These are phyloP conservation scores for Cryptosporidium canis DNA, from an alignment of 169 alveolate species.

Conservation along the genomic window DNA sequence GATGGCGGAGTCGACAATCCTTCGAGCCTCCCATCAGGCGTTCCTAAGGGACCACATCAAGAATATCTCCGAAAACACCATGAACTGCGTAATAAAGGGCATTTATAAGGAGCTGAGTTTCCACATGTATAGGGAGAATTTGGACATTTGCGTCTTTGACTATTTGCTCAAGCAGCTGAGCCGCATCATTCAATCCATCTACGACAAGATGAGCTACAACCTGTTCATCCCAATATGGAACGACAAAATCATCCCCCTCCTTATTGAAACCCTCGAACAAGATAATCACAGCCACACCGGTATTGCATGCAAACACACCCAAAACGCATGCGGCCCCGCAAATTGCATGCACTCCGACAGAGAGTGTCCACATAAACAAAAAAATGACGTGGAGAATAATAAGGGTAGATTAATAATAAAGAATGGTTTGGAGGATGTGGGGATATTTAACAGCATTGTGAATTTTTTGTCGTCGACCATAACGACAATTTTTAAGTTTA, in stretches of 20 bases:
- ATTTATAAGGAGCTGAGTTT: constrained; percentile 10
- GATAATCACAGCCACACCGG: neutral
- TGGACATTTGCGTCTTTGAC: neutral
- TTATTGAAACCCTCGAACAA: constrained; percentile 13
- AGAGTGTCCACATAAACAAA: neutral
- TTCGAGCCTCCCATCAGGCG: constrained; percentile 41
- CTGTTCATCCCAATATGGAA: constrained; percentile 69
- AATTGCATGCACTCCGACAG: neutral
- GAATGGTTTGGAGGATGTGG: neutral
- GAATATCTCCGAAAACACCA: constrained; percentile 20
- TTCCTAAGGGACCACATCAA: constrained; percentile 23
- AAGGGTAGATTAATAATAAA: neutral
- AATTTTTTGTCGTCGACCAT: constrained; percentile 51
- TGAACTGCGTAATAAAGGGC: constrained; percentile 20
- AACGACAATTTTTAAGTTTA: constrained; percentile 24
- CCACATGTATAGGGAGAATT: constrained; percentile 1
- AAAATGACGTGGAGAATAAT: constrained; percentile 2
- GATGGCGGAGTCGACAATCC: constrained; percentile 46
- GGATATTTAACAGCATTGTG: constrained; percentile 18
- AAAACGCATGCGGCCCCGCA: neutral
- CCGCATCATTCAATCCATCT: constrained; percentile 10
- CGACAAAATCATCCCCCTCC: constrained; percentile 37
- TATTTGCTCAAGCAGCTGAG: constrained; percentile 20
- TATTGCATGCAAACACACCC: constrained; percentile 1
- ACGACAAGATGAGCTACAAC: constrained; percentile 54